A percentile compares a stretch with the other conserved stretches of the same genome.
Conservation (phyloP, 2,329 filamentous ascomycete species). For the Botrytis deweyae region DNA sequence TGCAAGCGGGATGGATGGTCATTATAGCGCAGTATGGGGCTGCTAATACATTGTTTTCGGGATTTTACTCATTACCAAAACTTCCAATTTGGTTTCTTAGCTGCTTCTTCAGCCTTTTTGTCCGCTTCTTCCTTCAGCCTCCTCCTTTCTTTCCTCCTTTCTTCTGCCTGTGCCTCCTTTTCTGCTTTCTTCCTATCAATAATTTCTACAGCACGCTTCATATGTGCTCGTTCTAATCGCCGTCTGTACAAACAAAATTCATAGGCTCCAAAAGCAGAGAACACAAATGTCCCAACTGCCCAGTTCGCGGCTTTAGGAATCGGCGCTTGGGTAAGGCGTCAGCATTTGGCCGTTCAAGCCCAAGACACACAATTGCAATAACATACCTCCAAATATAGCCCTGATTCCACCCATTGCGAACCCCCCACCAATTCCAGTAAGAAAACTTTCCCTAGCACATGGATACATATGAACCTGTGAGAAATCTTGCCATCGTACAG, state of each 20-base stretch:
- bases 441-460: slow-evolving; percentile 77
- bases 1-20: not conserved
- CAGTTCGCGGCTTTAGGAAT: slow-evolving; percentile 74
- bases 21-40: slow-evolving; percentile 10
- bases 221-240: slow-evolving; percentile 72
- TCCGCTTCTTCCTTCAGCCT: slow-evolving; percentile 47
- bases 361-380: not conserved
- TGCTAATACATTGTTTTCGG: slow-evolving; percentile 6
- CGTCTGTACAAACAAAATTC: slow-evolving; percentile 81
- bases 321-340: slow-evolving; percentile 48
- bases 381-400: slow-evolving; percentile 71
- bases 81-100: slow-evolving; percentile 36
- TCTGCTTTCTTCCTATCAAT: slow-evolving; percentile 71
- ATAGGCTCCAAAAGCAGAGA: slow-evolving; percentile 70
- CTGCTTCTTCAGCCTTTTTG: slow-evolving; percentile 32
- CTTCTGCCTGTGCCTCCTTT: slow-evolving; percentile 51
- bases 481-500: slow-evolving; percentile 68
- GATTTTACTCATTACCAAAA: slow-evolving; percentile 34
- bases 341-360: not conserved
- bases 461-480: slow-evolving; percentile 72
- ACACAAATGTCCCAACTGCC: slow-evolving; percentile 75
- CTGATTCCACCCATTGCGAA: slow-evolving; percentile 73
- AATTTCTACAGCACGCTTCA: slow-evolving; percentile 82
- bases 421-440: slow-evolving; percentile 80
- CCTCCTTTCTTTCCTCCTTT: slow-evolving; percentile 44